Evolutionary conservation across 1,284 basidiomycete species (phyloP).

Genomic region (Leccinum insigne): DNA sequence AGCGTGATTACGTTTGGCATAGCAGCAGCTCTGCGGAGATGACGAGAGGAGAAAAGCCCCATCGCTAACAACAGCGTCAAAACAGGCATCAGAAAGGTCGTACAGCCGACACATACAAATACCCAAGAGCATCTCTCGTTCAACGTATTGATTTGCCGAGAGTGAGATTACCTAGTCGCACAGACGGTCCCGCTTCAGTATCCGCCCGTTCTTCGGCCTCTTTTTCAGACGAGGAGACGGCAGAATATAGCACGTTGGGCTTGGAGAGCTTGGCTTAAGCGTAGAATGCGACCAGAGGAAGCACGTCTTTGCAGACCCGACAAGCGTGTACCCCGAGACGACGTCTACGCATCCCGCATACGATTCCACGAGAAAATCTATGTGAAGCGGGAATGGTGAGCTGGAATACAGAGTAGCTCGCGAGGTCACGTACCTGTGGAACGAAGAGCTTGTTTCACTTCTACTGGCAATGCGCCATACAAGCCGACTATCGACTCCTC

Average conservation of each 20-base stretch:
- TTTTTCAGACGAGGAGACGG: conserved; percentile 40
- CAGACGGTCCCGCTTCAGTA: too few relatives aligned
- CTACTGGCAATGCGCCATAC: conserved; percentile 68
- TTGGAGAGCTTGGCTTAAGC: conserved; percentile 32
- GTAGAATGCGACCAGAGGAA: conserved; percentile 83
- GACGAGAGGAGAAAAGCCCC: too few relatives aligned
- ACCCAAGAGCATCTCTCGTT: too few relatives aligned
- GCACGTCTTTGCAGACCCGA: conserved; percentile 69
- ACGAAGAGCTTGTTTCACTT: conserved; percentile 69
- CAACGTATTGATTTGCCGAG: too few relatives aligned
- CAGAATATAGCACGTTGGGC: conserved; percentile 82
- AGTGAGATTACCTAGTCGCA: too few relatives aligned
- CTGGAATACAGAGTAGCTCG: background rate
- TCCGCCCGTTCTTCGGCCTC: too few relatives aligned
- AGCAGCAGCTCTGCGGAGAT: too few relatives aligned
- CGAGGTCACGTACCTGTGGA: conserved; percentile 51
- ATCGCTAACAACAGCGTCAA: too few relatives aligned
- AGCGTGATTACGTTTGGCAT: too few relatives aligned
- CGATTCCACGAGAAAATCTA: conserved; percentile 67
- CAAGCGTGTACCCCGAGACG: conserved; percentile 69
- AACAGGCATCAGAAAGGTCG: too few relatives aligned
- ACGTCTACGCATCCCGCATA: conserved; percentile 73
- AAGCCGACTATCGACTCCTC: conserved; percentile 68
- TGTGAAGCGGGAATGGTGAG: conserved; percentile 1
- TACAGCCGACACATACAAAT: too few relatives aligned